A percentile compares a stretch with the other conserved stretches of the same genome.
These are phyloP conservation scores for Eremothecium cymbalariae DNA, from an alignment of 1,139 yeast species.

Conservation along the genomic window DNA sequence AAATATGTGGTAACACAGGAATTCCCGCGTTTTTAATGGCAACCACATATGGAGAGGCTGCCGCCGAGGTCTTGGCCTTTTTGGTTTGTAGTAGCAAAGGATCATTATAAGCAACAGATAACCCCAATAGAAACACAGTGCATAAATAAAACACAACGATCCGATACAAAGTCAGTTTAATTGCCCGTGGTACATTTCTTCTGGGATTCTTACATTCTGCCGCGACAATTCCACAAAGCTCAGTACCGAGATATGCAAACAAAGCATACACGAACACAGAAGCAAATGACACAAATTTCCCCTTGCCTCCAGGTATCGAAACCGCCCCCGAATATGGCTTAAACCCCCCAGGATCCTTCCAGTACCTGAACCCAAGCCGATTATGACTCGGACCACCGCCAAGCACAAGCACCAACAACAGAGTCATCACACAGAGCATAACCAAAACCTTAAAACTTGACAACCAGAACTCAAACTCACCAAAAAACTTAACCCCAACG, in stretches of 20 bases:
- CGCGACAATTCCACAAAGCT: conserved; percentile 63
- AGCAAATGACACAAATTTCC: conserved; percentile 57
- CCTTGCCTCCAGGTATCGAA: conserved; percentile 36
- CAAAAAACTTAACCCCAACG: conserved; percentile 48
- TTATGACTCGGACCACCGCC: conserved; percentile 55
- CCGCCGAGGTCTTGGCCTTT: conserved; percentile 42
- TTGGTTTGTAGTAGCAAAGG: conserved; percentile 35
- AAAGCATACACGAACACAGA: conserved; percentile 66
- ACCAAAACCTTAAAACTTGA: conserved; percentile 49
- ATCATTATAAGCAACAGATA: conserved; percentile 68
- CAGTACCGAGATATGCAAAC: conserved; percentile 73
- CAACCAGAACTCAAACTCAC: conserved; percentile 65
- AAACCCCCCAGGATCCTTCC: conserved; percentile 42
- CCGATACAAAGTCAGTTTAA: conserved; percentile 68
- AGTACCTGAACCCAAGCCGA: conserved; percentile 43
- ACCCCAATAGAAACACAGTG: conserved; percentile 60
- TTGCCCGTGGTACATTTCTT: conserved; percentile 67
- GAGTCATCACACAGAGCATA: conserved; percentile 47
- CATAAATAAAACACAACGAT: conserved; percentile 60
- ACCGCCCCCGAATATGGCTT: conserved; percentile 37
- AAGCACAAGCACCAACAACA: conserved; percentile 44
- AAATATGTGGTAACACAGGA: conserved; percentile 51
- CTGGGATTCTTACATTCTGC: conserved; percentile 75
- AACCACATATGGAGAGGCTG: conserved; percentile 72
- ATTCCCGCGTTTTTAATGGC: conserved; percentile 58